These are phyloP conservation scores for Terana coerulea DNA, from an alignment of 768 basidiomycete genomes.

Conservation along the genomic window DNA sequence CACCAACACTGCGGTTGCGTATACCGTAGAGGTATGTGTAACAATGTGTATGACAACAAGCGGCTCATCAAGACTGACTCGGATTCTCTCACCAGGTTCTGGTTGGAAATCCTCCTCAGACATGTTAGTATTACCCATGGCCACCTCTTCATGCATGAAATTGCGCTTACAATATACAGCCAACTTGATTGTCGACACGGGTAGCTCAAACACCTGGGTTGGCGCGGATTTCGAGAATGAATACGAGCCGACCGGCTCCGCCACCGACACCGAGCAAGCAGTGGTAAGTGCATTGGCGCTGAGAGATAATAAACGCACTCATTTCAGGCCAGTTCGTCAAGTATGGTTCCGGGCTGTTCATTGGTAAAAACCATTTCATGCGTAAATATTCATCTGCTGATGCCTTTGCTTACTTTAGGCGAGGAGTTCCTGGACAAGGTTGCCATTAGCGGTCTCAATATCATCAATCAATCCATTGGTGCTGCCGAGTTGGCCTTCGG, in stretches of 20 bases:
- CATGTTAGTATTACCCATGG: no score
- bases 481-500: not conserved
- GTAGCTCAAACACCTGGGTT: slow-evolving; percentile 22
- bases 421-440: slow-evolving; percentile 33
- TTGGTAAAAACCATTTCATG: slow-evolving; percentile 3
- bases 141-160: no score
- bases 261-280: not conserved
- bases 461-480: slow-evolving; percentile 20
- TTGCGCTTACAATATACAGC: not conserved
- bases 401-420: slow-evolving; percentile 2
- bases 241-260: not conserved
- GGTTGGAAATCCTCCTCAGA: not conserved
- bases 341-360: slow-evolving; percentile 17
- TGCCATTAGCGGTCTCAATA: slow-evolving; percentile 36
- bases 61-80: no score
- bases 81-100: no score
- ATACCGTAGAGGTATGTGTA: slow-evolving; percentile 9
- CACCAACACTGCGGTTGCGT: slow-evolving; percentile 7
- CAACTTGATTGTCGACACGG: slow-evolving; percentile 18
- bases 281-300: slow-evolving; percentile 6
- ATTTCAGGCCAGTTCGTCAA: slow-evolving; percentile 6
- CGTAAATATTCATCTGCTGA: not conserved
- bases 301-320: not conserved
- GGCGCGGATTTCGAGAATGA: slow-evolving; percentile 11
- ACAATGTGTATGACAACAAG: no score